Evolutionary conservation across 352 stramenopile genomes (phyloP).

Genomic region (Pythium dissotocum): DNA sequence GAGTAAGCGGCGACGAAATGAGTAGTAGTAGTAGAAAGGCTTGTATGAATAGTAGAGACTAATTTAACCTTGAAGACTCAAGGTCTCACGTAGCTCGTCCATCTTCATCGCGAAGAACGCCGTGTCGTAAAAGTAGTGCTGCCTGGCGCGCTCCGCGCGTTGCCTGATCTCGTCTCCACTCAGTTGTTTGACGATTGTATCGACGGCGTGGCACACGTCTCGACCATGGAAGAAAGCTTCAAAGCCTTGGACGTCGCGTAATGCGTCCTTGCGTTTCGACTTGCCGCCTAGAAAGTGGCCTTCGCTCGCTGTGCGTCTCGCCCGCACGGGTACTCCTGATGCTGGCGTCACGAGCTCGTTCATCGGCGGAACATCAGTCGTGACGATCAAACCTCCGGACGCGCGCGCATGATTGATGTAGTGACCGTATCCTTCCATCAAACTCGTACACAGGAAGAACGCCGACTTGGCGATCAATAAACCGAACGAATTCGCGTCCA

Average conservation of each 20-base stretch:
- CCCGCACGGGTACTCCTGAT: conserved; percentile 41
- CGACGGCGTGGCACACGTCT: too few relatives aligned
- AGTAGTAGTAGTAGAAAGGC: background rate
- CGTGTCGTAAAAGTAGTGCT: conserved; percentile 62
- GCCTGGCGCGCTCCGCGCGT: conserved; percentile 14
- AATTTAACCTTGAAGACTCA: background rate
- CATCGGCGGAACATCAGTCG: conserved; percentile 49
- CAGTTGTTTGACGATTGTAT: too few relatives aligned
- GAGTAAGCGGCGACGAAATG: background rate
- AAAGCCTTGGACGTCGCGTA: conserved; percentile 39
- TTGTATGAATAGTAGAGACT: background rate
- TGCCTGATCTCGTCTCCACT: too few relatives aligned
- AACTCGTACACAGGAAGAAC: conserved; percentile 55
- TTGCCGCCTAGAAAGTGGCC: conserved; percentile 41
- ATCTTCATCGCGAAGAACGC: conserved; percentile 66
- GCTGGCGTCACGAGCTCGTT: conserved; percentile 51
- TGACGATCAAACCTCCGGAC: conserved; percentile 41
- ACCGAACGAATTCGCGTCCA: conserved; percentile 40
- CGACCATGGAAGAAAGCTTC: too few relatives aligned
- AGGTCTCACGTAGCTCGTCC: conserved; percentile 25
- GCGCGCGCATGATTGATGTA: conserved; percentile 63
- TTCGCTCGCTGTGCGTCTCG: conserved; percentile 31
- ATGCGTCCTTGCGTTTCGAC: conserved; percentile 30
- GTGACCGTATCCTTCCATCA: conserved; percentile 55
- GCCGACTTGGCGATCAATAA: conserved; percentile 43